Conservation (phyloP, 371 early-diverging fungal genomes). For the Paraphysoderma sedebokerense region DNA sequence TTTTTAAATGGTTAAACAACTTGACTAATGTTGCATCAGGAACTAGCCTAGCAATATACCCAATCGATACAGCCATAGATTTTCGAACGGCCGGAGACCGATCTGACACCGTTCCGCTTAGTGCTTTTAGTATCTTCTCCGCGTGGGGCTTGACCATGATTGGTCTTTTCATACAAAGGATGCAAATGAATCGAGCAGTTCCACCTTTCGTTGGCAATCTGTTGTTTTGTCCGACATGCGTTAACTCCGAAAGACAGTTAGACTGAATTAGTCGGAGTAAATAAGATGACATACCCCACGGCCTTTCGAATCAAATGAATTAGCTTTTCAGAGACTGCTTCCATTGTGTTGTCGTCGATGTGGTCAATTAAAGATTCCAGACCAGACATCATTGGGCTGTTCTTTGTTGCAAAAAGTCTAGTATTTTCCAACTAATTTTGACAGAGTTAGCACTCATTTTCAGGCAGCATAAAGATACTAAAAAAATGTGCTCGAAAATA, state of each 20-base stretch:
- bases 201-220: conserved; percentile 45
- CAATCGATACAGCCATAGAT: conserved; percentile 66
- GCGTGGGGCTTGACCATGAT: conserved; percentile 26
- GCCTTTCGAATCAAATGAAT: conserved; percentile 57
- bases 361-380: conserved; percentile 59
- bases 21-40: conserved; percentile 37
- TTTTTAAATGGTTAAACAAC: conserved; percentile 45
- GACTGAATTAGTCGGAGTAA: background rate
- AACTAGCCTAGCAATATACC: conserved; percentile 51
- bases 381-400: conserved; percentile 50
- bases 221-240: background rate
- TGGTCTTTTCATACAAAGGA: conserved; percentile 46
- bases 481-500: too few species aligned
- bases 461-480: too few species aligned
- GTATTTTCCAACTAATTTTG: conserved; percentile 36
- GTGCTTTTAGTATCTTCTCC: conserved; percentile 47
- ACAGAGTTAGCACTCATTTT: background rate
- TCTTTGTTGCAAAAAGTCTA: conserved; percentile 33
- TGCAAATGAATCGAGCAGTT: conserved; percentile 63
- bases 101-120: conserved; percentile 57
- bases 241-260: background rate
- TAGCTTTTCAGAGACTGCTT: conserved; percentile 42
- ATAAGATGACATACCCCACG: conserved; percentile 64
- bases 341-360: conserved; percentile 48
- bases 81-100: conserved; percentile 63